These are phyloP conservation scores for Pyracantha coccinea DNA, from an alignment of 331 rosid genomes.

Conservation along the genomic window DNA sequence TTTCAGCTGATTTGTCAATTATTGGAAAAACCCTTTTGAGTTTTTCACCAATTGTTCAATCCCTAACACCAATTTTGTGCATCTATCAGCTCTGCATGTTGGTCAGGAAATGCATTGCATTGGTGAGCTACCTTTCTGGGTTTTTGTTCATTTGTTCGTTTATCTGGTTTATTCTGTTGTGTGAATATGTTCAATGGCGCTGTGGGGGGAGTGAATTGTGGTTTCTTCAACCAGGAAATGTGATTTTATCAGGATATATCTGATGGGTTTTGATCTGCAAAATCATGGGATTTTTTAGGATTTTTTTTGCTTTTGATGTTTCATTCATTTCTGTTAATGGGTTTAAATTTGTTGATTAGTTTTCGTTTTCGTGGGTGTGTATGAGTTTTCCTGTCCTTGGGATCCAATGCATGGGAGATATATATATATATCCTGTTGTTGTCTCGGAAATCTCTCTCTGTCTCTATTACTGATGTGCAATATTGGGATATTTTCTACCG, in stretches of 20 bases:
- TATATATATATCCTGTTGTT: slow-evolving; percentile 9
- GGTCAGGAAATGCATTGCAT: slow-evolving; percentile 14
- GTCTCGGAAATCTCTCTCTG: neutral
- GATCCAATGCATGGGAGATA: slow-evolving; percentile 33
- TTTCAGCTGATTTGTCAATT: neutral
- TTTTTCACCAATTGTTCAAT: slow-evolving; percentile 18
- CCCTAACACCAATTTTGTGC: slow-evolving; percentile 27
- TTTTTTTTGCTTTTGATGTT: slow-evolving; percentile 10
- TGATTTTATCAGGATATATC: slow-evolving; percentile 12
- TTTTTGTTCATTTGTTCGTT: slow-evolving; percentile 5
- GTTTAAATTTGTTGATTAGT: slow-evolving; percentile 1
- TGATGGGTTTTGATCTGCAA: slow-evolving; percentile 23
- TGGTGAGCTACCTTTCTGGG: slow-evolving; percentile 22
- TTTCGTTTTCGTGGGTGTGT: slow-evolving; percentile 4
- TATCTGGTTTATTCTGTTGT: neutral
- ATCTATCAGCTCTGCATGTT: slow-evolving; percentile 10
- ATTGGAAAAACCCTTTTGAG: neutral
- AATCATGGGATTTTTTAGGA: neutral
- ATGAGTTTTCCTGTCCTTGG: slow-evolving; percentile 15
- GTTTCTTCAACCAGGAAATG: neutral
- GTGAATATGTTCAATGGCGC: slow-evolving; percentile 17
- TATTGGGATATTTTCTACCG: neutral
- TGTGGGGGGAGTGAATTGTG: slow-evolving; percentile 15
- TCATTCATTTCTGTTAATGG: slow-evolving; percentile 22
- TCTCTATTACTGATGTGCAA: neutral